phyloP scores from a whole-genome alignment of 2,329 filamentous ascomycete genomes.

The Botrytis elliptica region DNA sequence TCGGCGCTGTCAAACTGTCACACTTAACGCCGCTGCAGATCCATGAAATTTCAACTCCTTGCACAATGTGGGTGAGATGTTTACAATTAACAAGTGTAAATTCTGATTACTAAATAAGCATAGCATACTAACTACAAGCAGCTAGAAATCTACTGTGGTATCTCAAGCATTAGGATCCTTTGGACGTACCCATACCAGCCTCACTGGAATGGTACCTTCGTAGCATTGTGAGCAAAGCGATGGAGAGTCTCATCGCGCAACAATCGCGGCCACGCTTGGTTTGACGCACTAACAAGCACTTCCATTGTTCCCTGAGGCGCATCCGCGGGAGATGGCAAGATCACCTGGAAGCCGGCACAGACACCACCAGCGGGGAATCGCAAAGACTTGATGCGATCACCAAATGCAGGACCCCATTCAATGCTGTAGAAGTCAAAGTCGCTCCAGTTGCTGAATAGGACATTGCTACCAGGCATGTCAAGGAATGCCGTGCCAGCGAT shows the following conservation, averaged over 20 bases:
- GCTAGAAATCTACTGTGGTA: not conserved
- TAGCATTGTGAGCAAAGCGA: slow-evolving; percentile 12
- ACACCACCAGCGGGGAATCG: slow-evolving; percentile 2
- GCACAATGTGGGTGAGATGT: not conserved
- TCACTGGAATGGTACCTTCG: slow-evolving; percentile 14
- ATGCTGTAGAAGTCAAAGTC: slow-evolving; percentile 13
- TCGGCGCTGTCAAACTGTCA: not conserved
- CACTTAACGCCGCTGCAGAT: not conserved
- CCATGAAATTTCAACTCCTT: not conserved
- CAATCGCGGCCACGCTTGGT: slow-evolving; percentile 9
- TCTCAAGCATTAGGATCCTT: not conserved
- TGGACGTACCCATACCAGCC: not conserved
- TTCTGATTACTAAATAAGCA: slow-evolving; percentile 3
- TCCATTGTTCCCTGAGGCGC: slow-evolving; percentile 11
- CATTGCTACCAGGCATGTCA: slow-evolving; percentile 13
- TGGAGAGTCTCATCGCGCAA: slow-evolving; percentile 3
- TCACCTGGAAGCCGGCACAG: slow-evolving; percentile 10
- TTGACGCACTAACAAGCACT: slow-evolving; percentile 10
- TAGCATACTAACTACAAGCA: not conserved
- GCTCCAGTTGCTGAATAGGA: slow-evolving; percentile 2
- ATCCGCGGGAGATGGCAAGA: slow-evolving; percentile 6
- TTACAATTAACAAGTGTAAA: not conserved
- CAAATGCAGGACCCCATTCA: slow-evolving; percentile 13
- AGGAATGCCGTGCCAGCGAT: slow-evolving; percentile 11
- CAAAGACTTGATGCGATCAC: slow-evolving; percentile 3